These are phyloP conservation scores for Coniferiporia weirii DNA, from an alignment of 1,284 basidiomycete species.

Conservation along the genomic window DNA sequence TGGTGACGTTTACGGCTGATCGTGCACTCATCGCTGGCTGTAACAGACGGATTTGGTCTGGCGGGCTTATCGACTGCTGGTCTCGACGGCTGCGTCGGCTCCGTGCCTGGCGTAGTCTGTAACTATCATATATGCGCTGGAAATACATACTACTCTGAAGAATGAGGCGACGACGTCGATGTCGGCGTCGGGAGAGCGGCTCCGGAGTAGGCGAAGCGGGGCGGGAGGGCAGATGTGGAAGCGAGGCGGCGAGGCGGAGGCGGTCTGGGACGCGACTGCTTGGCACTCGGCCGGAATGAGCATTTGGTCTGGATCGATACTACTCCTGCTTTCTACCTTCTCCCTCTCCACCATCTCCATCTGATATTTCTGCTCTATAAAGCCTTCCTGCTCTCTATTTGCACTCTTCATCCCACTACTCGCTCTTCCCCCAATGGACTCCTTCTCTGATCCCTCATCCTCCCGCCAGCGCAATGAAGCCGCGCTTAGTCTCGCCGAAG, in stretches of 20 bases:
- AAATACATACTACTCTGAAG: too few species aligned
- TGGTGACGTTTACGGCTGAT: too few species aligned
- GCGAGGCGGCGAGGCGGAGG: background rate
- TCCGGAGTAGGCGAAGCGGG: too few species aligned
- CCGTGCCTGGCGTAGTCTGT: too few species aligned
- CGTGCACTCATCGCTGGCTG: too few species aligned
- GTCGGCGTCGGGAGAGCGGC: too few species aligned
- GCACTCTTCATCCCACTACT: background rate
- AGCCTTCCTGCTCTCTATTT: background rate
- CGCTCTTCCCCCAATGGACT: conserved; percentile 34
- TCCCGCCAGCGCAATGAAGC: conserved; percentile 29
- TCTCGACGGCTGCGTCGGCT: too few species aligned
- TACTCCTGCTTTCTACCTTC: background rate
- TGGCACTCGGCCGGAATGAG: background rate
- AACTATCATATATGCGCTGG: too few species aligned
- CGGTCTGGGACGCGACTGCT: background rate
- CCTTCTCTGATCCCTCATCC: conserved; percentile 40
- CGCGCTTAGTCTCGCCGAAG: conserved; percentile 42
- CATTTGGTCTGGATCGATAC: background rate
- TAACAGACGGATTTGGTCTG: too few species aligned
- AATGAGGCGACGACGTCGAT: too few species aligned
- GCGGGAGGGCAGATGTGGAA: background rate
- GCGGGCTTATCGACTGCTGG: too few species aligned
- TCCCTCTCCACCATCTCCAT: background rate
- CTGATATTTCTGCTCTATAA: background rate